Evolutionary conservation across 805 yeast genomes (phyloP), one percentile per base, ranked within the genome.

Genomic region (Candida tammaniensis): DNA sequence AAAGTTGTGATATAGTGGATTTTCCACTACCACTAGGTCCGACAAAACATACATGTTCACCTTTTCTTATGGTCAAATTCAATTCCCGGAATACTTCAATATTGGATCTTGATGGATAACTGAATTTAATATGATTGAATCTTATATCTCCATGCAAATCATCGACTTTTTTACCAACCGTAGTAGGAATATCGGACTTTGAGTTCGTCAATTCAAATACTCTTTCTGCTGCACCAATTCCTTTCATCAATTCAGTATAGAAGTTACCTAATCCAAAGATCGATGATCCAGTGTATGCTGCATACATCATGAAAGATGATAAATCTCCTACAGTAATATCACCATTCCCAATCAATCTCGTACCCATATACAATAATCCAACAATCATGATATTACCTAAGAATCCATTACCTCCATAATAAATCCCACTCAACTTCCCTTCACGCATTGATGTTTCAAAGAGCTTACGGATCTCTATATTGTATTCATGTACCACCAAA

Each of bases 1-100:
- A 61, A 33, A 91, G 62, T 33, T 89, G 86, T 5, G 89, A 73
- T 3, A 91, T 76, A 0, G 97, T 89, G 12, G 95, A 86, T 56
- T 91, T 91, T 17, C 98, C 98, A 41, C 95, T 85, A 1, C 98
- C 98, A 21, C 94, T 82, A n/a, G 96, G 96, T 2, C 98, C 98
- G 12, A 89, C 97, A 39, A 91, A 78, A 54, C 97, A 89, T 11
- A 89, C 80, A 49, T 91, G 91, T 47, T 86, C 89, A 10, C 97
- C 97, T 21, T 84, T 78, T 11, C 66, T 55, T 28, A 91, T 80
- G 2, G 61, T 68, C 37, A 91, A 66, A 44, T 76, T 68, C 36
- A 89, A 59, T 5, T 29, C 18, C 2, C 33, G 12, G 59, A 91
- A 87, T 16, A 91, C 82, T 13, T 59, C 58, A 27, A 80, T 76